Evolutionary conservation across 1,139 yeast species (phyloP).

Genomic region (Candida sanyaensis): DNA sequence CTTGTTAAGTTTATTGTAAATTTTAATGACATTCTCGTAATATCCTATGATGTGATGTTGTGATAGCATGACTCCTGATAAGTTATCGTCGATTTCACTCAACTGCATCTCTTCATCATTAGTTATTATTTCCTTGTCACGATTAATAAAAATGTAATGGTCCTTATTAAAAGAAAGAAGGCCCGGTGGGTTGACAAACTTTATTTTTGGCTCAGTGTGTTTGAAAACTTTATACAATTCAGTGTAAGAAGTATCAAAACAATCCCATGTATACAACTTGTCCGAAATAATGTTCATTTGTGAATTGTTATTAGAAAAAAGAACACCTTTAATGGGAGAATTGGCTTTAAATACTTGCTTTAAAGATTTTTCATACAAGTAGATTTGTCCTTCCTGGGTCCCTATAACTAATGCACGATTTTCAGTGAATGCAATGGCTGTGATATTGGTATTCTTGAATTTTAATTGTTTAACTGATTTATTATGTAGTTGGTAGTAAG

Average conservation of each 20-base stretch:
- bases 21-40: conserved; percentile 17
- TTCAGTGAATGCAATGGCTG: conserved; percentile 25
- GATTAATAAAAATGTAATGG: conserved; percentile 6
- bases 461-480: conserved; percentile 33
- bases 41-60: conserved; percentile 28
- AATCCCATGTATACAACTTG: conserved; percentile 33
- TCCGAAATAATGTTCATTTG: conserved; percentile 26
- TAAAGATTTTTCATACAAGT: conserved; percentile 35
- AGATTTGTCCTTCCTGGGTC: conserved; percentile 31
- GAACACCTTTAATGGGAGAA: conserved; percentile 20
- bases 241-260: conserved; percentile 30
- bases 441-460: conserved; percentile 30
- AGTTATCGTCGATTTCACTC: conserved; percentile 5
- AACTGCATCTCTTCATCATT: conserved; percentile 31
- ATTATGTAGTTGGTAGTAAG: conserved; percentile 32
- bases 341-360: conserved; percentile 28
- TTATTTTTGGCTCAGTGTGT: conserved; percentile 17
- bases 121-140: conserved; percentile 22
- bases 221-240: conserved; percentile 35
- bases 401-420: conserved; percentile 29
- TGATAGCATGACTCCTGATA: conserved; percentile 19
- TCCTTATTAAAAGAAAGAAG: conserved; percentile 6
- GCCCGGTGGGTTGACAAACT: conserved; percentile 2
- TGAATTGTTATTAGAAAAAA: conserved; percentile 24
- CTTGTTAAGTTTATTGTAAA: conserved; percentile 28